These are phyloP conservation scores for Arachnomyces sp. DNA, from an alignment of 2,329 filamentous ascomycete species.

Conservation along the genomic window DNA sequence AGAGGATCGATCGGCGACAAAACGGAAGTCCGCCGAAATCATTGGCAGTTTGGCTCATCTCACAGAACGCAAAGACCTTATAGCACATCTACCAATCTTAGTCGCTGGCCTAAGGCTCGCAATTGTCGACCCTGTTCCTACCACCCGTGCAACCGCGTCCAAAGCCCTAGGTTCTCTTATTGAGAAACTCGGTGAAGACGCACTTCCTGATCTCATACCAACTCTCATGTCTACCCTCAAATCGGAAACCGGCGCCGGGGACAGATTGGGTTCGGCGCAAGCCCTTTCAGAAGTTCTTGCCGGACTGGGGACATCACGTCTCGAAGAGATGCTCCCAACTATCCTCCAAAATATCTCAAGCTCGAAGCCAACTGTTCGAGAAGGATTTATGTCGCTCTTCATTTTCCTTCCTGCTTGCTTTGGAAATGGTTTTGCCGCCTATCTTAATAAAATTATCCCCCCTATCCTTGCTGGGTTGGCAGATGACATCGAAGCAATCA, in stretches of 20 bases:
- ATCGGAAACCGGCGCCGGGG: slow-evolving; percentile 91
- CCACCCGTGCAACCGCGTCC: slow-evolving; percentile 90
- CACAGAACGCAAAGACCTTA: slow-evolving; percentile 89
- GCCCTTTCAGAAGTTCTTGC: slow-evolving; percentile 94
- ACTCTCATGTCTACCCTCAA: slow-evolving; percentile 97
- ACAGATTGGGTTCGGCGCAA: slow-evolving; percentile 91
- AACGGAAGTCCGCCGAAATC: slow-evolving; percentile 92
- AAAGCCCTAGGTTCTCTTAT: slow-evolving; percentile 94
- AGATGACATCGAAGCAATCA: slow-evolving; percentile 92
- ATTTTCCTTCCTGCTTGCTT: slow-evolving; percentile 99
- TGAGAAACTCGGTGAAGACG: slow-evolving; percentile 95
- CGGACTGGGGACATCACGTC: slow-evolving; percentile 79
- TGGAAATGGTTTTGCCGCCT: slow-evolving; percentile 95
- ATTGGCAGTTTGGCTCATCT: slow-evolving; percentile 96
- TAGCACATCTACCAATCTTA: slow-evolving; percentile 82
- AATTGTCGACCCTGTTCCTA: slow-evolving; percentile 90
- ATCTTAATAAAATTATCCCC: slow-evolving; percentile 90
- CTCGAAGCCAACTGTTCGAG: slow-evolving; percentile 78
- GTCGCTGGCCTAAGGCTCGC: slow-evolving; percentile 84
- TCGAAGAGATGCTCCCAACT: slow-evolving; percentile 93
- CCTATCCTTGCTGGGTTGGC: slow-evolving; percentile 89
- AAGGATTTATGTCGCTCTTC: slow-evolving; percentile 99
- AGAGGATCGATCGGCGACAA: slow-evolving; percentile 84
- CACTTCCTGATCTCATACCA: slow-evolving; percentile 91
- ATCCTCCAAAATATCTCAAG: slow-evolving; percentile 95